Evolutionary conservation across 768 basidiomycete genomes (phyloP), one percentile per base, ranked within the genome.

Genomic region (Pisolithus marmoratus): DNA sequence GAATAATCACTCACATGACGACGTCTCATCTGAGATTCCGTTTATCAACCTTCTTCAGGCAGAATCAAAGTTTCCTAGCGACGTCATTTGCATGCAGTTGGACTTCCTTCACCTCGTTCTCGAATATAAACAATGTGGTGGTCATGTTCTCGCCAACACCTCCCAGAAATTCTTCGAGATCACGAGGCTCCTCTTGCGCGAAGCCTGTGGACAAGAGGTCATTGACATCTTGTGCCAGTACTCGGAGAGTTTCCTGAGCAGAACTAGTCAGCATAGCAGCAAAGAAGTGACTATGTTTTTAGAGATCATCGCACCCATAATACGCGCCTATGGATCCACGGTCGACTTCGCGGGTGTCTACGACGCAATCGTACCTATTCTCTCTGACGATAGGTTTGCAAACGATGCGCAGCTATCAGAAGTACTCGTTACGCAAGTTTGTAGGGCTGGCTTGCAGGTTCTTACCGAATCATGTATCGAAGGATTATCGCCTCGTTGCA

Each of bases 341-440:
- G 63, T 85, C 22, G 81, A 88, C 66, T 79, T 86, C 60, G 75
- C 81, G 8, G 75, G 75, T 6, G 66, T 85, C 6, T 79, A 84
- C 49, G 73, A 81, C 26, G 72, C 73, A 2, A 62, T 90, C 8
- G 58, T 72, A 8, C 59, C 67, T 12, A 69, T 89, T 5, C 68
- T 70, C 23, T 62, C 65, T 20, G 71, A 79, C 47, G 69, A 77
- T 0, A 56, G 63, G 2, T 82, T 83, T 60, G 68, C 76, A n/a
- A 75, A 74, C 42, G 80, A 89, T 46, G 60, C 70, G 1, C 51
- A 59, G 1, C 85, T 89, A 58, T 68, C 76, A 2, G 67, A 70
- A 6, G 69, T 74, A 22, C 67, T 82, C 24, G 70, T 78, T 12
- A 65, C 65, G 12, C 73, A 76, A 42, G 67, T 82, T 26, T 78